Evolutionary conservation across 331 rosid genomes (phyloP).

Genomic region (Cydonia oblonga): DNA sequence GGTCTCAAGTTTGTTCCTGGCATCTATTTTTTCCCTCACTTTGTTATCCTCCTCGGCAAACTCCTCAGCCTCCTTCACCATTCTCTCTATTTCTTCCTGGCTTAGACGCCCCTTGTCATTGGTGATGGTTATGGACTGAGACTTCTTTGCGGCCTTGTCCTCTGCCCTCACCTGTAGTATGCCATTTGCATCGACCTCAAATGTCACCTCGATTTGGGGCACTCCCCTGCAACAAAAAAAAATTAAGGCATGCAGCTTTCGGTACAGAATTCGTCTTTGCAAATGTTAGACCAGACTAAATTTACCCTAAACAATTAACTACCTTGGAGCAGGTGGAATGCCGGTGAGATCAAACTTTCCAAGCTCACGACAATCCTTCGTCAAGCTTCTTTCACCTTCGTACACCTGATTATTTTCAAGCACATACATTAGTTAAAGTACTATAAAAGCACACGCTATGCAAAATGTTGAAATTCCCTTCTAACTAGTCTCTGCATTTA

Average conservation of each 20-base stretch:
- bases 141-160: conserved; percentile 46
- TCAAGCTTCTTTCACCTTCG: conserved; percentile 47
- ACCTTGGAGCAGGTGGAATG: conserved; percentile 58
- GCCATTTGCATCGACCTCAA: conserved; percentile 49
- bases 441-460: background rate
- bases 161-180: conserved; percentile 41
- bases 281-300: background rate
- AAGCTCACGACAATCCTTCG: conserved; percentile 48
- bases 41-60: conserved; percentile 42
- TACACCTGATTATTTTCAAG: conserved; percentile 20
- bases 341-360: conserved; percentile 42
- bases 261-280: background rate
- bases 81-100: conserved; percentile 40
- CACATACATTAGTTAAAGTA: background rate
- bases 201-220: conserved; percentile 49
- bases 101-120: conserved; percentile 47
- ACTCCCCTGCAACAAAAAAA: conserved; percentile 26
- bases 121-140: conserved; percentile 38
- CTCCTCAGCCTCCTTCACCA: conserved; percentile 55
- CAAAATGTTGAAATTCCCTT: background rate
- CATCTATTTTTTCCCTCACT: conserved; percentile 32
- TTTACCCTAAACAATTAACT: background rate
- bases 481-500: background rate
- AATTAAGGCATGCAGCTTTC: background rate
- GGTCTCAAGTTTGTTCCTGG: conserved; percentile 36